phyloP scores from a whole-genome alignment of 2,329 filamentous ascomycete genomes.

The Aspergillus spinulosporus region DNA sequence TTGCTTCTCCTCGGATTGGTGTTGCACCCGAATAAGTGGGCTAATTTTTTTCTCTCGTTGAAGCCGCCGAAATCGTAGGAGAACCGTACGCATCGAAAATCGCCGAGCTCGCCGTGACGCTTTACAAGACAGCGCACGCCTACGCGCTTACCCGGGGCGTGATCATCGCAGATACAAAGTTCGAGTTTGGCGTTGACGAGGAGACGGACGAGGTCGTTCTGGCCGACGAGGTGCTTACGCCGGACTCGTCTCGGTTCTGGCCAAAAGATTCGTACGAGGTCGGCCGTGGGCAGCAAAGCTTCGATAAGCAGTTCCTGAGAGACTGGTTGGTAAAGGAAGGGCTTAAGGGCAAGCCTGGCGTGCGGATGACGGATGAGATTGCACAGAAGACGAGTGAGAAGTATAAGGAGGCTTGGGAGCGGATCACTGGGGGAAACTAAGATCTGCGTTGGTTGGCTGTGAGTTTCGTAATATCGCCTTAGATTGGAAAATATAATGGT shows the following conservation, averaged over 20 bases:
- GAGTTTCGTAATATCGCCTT: background rate
- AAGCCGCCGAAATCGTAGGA: conserved; percentile 63
- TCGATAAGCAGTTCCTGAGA: conserved; percentile 82
- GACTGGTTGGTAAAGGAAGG: conserved; percentile 77
- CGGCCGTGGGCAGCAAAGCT: conserved; percentile 75
- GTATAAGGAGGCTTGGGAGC: conserved; percentile 74
- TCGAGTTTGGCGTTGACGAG: conserved; percentile 71
- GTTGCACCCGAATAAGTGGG: background rate
- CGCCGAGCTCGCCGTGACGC: conserved; percentile 62
- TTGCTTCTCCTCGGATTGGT: background rate
- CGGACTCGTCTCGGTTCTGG: conserved; percentile 87
- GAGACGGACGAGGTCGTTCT: conserved; percentile 68
- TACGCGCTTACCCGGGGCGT: conserved; percentile 61
- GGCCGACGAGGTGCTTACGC: conserved; percentile 83
- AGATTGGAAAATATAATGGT: background rate
- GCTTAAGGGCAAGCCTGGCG: conserved; percentile 72
- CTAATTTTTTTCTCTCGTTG: background rate
- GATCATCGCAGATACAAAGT: conserved; percentile 76
- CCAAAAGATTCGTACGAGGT: conserved; percentile 69
- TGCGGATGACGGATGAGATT: conserved; percentile 71
- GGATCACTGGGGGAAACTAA: conserved; percentile 61
- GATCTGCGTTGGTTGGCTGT: background rate
- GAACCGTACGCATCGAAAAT: conserved; percentile 64
- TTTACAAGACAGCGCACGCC: conserved; percentile 59
- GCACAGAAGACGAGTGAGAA: conserved; percentile 67